phyloP scores from a whole-genome alignment of 2,329 filamentous ascomycete genomes.

The Fusarium compactum region DNA sequence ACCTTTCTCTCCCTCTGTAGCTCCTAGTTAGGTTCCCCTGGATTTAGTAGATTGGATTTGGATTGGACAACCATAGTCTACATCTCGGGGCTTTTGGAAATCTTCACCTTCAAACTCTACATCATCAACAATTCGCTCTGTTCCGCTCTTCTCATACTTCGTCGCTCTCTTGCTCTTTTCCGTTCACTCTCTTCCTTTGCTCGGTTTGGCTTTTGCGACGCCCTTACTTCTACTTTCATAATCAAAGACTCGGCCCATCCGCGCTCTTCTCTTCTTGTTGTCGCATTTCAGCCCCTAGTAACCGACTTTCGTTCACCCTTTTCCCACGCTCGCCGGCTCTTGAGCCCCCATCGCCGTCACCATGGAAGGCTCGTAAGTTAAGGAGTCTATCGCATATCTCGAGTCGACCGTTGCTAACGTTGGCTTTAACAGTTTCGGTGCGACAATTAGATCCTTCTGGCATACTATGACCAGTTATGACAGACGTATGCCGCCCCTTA shows the following conservation, averaged over 20 bases:
- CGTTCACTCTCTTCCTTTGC: slow-evolving; percentile 19
- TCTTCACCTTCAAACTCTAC: slow-evolving; percentile 27
- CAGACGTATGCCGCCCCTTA: slow-evolving; percentile 64
- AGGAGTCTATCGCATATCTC: background rate
- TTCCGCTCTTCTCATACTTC: background rate
- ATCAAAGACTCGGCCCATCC: slow-evolving; percentile 30
- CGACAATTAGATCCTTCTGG: slow-evolving; percentile 91
- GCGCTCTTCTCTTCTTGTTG: slow-evolving; percentile 20
- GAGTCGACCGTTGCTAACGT: slow-evolving; percentile 32
- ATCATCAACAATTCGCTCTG: slow-evolving; percentile 28
- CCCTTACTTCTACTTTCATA: slow-evolving; percentile 16
- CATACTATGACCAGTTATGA: slow-evolving; percentile 85
- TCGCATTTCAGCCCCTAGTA: slow-evolving; percentile 29
- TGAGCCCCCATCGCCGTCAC: slow-evolving; percentile 38
- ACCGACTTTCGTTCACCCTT: slow-evolving; percentile 35
- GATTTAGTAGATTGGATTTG: slow-evolving; percentile 36
- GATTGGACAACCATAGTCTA: slow-evolving; percentile 23
- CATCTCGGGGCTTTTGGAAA: slow-evolving; percentile 38
- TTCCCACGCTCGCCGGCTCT: slow-evolving; percentile 34
- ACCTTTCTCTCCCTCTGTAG: slow-evolving; percentile 38
- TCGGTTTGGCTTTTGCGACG: slow-evolving; percentile 13
- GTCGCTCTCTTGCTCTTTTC: slow-evolving; percentile 22
- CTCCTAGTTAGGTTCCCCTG: slow-evolving; percentile 43
- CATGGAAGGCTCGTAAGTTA: slow-evolving; percentile 51
- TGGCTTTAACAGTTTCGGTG: slow-evolving; percentile 66